Evolutionary conservation across 1,139 yeast genomes (phyloP).

Genomic region (Yamadazyma triangularis): DNA sequence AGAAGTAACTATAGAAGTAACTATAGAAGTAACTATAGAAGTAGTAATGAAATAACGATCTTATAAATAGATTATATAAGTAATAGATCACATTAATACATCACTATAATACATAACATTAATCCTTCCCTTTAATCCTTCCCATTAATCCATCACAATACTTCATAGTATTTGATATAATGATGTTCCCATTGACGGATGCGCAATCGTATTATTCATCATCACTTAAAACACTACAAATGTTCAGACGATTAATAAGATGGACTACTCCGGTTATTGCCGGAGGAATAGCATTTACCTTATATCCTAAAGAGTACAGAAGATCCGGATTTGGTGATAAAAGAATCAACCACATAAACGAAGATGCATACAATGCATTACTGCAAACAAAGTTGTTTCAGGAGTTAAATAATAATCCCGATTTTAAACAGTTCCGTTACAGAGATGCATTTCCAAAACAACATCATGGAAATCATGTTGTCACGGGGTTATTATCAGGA

Average conservation of each 20-base stretch:
- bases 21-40: too few relatives aligned
- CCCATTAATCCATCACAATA: too few relatives aligned
- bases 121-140: too few relatives aligned
- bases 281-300: constrained; percentile 44
- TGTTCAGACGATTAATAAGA: constrained; percentile 24
- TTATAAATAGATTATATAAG: too few relatives aligned
- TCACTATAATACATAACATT: too few relatives aligned
- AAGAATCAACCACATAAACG: constrained; percentile 21
- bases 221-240: too few relatives aligned
- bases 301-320: constrained; percentile 31
- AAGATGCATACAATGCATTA: constrained; percentile 27
- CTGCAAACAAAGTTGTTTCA: constrained; percentile 28
- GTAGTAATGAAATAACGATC: too few relatives aligned
- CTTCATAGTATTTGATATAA: too few relatives aligned
- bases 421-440: constrained; percentile 21
- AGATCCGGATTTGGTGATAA: constrained; percentile 27
- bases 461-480: constrained; percentile 59
- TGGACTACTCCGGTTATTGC: constrained; percentile 32
- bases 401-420: constrained; percentile 22
- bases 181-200: too few relatives aligned
- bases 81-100: too few relatives aligned
- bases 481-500: constrained; percentile 63
- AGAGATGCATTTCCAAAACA: constrained; percentile 54
- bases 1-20: too few relatives aligned
- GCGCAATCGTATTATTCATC: too few relatives aligned